Evolutionary conservation across 257 asterid species (phyloP).

Genomic region (Nemophila menziesii): DNA sequence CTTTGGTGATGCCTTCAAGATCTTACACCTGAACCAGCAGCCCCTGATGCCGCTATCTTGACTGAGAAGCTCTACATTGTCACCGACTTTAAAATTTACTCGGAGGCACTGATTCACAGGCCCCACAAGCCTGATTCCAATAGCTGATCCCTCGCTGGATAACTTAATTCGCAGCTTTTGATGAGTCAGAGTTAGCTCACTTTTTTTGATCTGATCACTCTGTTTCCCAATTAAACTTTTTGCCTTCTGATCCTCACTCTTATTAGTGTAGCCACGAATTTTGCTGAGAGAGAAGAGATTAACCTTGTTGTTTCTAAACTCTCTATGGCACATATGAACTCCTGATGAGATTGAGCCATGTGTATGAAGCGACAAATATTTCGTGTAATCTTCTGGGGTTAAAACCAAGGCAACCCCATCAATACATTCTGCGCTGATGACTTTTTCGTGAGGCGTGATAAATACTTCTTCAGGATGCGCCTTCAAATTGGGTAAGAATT

Average conservation of each 20-base stretch:
- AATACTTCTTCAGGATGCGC: slow-evolving; percentile 90
- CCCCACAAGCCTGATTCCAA: slow-evolving; percentile 15
- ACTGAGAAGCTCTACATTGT: slow-evolving; percentile 72
- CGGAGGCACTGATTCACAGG: slow-evolving; percentile 22
- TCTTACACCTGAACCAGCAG: slow-evolving; percentile 89
- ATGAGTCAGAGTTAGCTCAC: slow-evolving; percentile 30
- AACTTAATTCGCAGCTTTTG: slow-evolving; percentile 31
- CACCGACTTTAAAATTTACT: slow-evolving; percentile 26
- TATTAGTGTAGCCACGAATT: slow-evolving; percentile 57
- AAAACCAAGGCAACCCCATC: slow-evolving; percentile 91
- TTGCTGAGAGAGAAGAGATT: slow-evolving; percentile 78
- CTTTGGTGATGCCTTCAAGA: slow-evolving; percentile 48
- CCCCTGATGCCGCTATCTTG: slow-evolving; percentile 98
- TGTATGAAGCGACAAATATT: slow-evolving; percentile 71
- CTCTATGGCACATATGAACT: slow-evolving; percentile 80
- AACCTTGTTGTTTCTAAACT: slow-evolving; percentile 62
- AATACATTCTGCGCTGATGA: slow-evolving; percentile 93
- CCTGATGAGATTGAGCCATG: slow-evolving; percentile 50
- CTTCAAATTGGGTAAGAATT: slow-evolving; percentile 43
- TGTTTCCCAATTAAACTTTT: slow-evolving; percentile 29
- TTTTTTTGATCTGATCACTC: slow-evolving; percentile 34
- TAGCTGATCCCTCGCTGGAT: slow-evolving; percentile 6
- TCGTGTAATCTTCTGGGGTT: slow-evolving; percentile 75
- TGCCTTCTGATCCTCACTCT: slow-evolving; percentile 27
- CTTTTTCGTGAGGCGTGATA: slow-evolving; percentile 78